Evolutionary conservation across 2,329 filamentous ascomycete species (phyloP), one percentile per base, ranked within the genome.

Genomic region (Penicillium italicum): DNA sequence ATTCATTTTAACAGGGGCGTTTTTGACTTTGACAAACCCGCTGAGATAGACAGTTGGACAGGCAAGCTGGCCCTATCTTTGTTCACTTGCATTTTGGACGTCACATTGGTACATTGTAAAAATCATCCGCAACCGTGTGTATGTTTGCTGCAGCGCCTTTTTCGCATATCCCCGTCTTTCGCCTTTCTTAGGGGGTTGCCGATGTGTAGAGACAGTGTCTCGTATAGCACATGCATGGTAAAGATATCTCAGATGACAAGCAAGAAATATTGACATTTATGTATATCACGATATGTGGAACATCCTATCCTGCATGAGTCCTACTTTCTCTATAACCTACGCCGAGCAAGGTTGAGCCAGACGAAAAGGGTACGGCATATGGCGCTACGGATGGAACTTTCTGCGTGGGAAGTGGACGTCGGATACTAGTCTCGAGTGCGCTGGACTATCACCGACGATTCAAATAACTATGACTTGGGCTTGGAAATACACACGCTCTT

Each of bases 51-150:
- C 30, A 14, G 12, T 22, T 22, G 33, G 40, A 48, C 22, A 41
- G 37, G 38, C 30, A 49, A 53, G 56, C 49, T 42, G 49, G 56
- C 18, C 22, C 45, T 53, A 20, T 28, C 43, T 44, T 49, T 41
- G 26, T 49, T 34, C 30, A 31, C 8, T 43, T 40, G 20, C 45
- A 57, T 57, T 44, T 40, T 28, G 18, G 22, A 49, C n/a, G n/a
- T 44, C 40, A 22, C 38, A 42, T 47, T 50, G 44, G 43, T 36
- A 55, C 52, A 31, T 34, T 40, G 20, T 47, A 34, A 14, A 49
- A 49, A 30, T 2, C 26, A 40, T 31, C 36, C 33, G 16, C 38
- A 26, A 30, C 18, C 3, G 6, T 30, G 11, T 38, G 10, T 47
- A 31, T 14, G 14, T 47, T 37, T 14, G 37, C 14, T 18, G 26